phyloP scores from a whole-genome alignment of 306 rosid genomes.

The Trichosanthes cucumerina region DNA sequence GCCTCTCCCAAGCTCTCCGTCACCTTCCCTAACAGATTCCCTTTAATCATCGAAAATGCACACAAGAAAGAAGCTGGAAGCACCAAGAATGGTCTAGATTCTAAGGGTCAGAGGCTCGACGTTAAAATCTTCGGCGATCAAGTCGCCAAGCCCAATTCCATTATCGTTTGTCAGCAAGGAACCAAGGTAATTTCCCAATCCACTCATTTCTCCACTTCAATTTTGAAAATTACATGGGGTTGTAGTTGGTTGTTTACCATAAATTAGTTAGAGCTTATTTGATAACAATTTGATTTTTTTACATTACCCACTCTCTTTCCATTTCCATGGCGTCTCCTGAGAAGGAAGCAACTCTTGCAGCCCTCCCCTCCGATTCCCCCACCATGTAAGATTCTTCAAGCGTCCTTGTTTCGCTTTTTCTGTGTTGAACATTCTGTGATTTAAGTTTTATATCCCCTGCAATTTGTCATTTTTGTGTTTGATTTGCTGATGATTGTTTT shows the following conservation, averaged over 20 bases:
- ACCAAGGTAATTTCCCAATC: conserved; percentile 40
- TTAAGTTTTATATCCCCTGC: neutral
- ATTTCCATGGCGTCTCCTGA: conserved; percentile 50
- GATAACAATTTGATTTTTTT: no score
- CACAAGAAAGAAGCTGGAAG: conserved; percentile 99
- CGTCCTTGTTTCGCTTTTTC: neutral
- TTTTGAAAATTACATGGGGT: neutral
- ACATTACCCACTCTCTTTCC: conserved; percentile 20
- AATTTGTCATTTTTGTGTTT: neutral
- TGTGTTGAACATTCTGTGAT: neutral
- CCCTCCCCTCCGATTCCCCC: conserved; percentile 59
- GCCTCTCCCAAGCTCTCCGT: conserved; percentile 24
- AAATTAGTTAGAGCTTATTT: no score
- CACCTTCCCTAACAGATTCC: conserved; percentile 21
- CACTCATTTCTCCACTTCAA: neutral
- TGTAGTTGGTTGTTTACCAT: neutral
- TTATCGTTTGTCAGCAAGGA: conserved; percentile 88
- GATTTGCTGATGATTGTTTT: neutral
- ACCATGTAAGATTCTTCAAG: conserved; percentile 38
- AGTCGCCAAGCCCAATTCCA: conserved; percentile 77
- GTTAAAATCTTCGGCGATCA: conserved; percentile 89
- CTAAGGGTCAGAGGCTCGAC: conserved; percentile 72
- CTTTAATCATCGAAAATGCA: conserved; percentile 64
- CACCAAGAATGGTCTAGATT: conserved; percentile 95
- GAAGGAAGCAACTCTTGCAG: conserved; percentile 69